Conservation (phyloP, 345 rosid species). For the Pistacia atlantica region DNA sequence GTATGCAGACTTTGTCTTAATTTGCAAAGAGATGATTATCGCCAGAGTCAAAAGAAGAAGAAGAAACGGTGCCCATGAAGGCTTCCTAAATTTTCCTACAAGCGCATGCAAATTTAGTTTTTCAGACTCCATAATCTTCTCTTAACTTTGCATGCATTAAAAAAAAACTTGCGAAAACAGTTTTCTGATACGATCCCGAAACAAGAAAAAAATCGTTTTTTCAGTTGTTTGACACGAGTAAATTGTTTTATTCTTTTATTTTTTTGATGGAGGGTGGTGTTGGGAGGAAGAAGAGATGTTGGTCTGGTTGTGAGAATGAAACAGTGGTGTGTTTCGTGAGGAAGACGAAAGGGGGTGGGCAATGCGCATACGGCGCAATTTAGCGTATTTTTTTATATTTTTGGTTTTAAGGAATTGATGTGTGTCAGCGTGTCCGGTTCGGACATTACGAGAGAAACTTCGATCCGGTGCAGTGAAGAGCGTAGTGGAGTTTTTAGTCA, state of each 20-base stretch:
- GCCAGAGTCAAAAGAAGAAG: slow-evolving; percentile 52
- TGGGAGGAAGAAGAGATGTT: no score
- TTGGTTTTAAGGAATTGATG: no score
- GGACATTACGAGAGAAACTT: slow-evolving; percentile 7
- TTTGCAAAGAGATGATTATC: slow-evolving; percentile 60
- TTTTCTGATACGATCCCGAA: no score
- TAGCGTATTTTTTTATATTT: no score
- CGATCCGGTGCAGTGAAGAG: background rate
- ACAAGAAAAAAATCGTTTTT: background rate
- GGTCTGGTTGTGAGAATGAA: no score
- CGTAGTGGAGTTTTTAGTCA: fast-evolving
- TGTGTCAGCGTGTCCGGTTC: background rate
- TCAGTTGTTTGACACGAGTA: background rate
- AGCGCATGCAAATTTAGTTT: slow-evolving; percentile 27
- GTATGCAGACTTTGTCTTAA: slow-evolving; percentile 46
- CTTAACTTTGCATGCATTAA: slow-evolving; percentile 18
- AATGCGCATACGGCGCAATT: no score
- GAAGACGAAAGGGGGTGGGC: no score
- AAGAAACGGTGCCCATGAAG: slow-evolving; percentile 50
- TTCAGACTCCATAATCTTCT: slow-evolving; percentile 49
- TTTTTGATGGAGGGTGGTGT: no score
- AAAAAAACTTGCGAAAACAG: no score
- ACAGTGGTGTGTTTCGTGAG: no score
- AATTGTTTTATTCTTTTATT: background rate
- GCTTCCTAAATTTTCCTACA: slow-evolving; percentile 29